Evolutionary conservation across 148 eudicot species (phyloP), one percentile per base, ranked within the genome.

Genomic region (Diospyros kaki): DNA sequence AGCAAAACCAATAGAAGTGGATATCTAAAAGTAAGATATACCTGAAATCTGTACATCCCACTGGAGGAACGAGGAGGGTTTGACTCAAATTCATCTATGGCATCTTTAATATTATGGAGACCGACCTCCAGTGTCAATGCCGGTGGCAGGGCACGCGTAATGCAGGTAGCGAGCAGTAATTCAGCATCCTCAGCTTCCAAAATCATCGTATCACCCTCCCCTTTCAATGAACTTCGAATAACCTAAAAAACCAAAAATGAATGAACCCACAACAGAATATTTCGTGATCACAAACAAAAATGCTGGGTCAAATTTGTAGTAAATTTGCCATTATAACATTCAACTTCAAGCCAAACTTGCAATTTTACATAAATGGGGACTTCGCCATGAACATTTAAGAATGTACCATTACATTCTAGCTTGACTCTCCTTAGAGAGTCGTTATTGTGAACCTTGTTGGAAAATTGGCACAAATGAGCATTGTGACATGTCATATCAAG

Each of bases 1-100:
- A 40, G 1, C 39, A n/a, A 15, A 3, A 3, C 15, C 60, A 56
- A 10, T 56, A 28, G 28, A 28, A 28, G 28, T 28, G 28, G 0
- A 28, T 28, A 28, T 28, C 28, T 4, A 11, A 72, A 38, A 45
- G 45, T 2, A 40, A 73, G 38, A 3, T 66, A 48, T 71, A 92
- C 98, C 98, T 92, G 89, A 83, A 95, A 85, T 79, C 97, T 82
- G 51, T 86, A 86, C 84, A 90, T 84, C 58, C 97, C 98, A 77
- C 82, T 84, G n/a, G 80, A 41, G 78, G 80, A 77, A 69, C 65
- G 18, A 75, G 89, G 92, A 73, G 94, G 88, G 9, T 87, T 83
- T 28, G 62, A 79, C 86, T 84, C 87, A 81, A 95, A 85, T 9
- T 89, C 88, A 48, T 78, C 72, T 68, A 89, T 75, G 1, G 94